Percentiles rank a stretch among this genome's conserved stretches.
Conservation (phyloP, 169 alveolate species). For the Eimeria necatrix region DNA sequence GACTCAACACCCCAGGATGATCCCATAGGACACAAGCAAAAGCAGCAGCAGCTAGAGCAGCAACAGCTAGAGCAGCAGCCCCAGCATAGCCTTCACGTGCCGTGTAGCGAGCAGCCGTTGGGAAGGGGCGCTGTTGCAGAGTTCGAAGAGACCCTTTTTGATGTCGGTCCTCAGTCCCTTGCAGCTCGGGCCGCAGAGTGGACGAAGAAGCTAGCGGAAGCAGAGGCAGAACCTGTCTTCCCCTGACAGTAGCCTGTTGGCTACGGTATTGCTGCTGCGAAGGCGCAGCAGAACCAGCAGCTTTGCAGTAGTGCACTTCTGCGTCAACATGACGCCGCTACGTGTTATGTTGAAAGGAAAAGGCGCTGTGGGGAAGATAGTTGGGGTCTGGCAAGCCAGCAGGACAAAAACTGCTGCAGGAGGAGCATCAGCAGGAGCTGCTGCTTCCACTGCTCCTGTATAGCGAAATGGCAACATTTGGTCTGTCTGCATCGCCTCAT, state of each 20-base stretch:
- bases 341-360: no score
- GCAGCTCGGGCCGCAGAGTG: conserved; percentile 41
- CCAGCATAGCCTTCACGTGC: neutral
- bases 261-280: conserved; percentile 6
- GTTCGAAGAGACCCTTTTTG: conserved; percentile 8
- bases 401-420: no score
- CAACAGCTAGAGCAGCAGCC: neutral
- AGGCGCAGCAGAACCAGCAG: no score
- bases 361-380: no score
- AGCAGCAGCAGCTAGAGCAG: conserved; percentile 23
- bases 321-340: no score
- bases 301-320: no score
- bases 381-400: no score
- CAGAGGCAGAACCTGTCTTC: neutral
- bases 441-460: no score
- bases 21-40: neutral
- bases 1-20: neutral
- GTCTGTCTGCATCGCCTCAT: no score
- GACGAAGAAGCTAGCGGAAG: neutral
- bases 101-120: neutral
- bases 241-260: neutral
- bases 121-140: neutral
- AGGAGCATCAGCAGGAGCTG: no score
- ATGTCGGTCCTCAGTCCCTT: conserved; percentile 15
- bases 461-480: no score